phyloP scores from a whole-genome alignment of 129 eudicot species.

The Chrysanthemum makinoi region DNA sequence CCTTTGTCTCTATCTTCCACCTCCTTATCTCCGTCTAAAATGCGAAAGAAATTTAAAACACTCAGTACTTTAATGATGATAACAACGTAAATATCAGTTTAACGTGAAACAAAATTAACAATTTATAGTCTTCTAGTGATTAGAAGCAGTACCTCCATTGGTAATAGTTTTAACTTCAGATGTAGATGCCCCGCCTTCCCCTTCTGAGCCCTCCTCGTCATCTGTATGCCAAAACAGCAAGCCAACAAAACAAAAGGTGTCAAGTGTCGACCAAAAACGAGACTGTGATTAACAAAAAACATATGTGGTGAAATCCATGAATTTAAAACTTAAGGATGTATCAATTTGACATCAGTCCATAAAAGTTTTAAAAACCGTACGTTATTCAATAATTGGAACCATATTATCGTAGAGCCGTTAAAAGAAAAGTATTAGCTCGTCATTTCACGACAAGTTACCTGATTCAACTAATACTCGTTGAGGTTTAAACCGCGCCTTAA shows the following conservation, averaged over 20 bases:
- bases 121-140: slow-evolving; percentile 5
- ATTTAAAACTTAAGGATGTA: neutral
- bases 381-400: neutral
- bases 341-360: slow-evolving; percentile 1
- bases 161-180: slow-evolving; percentile 8
- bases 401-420: neutral
- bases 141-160: slow-evolving; percentile 13
- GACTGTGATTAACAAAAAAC: slow-evolving; percentile 13
- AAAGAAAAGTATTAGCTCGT: neutral
- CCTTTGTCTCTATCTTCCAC: neutral
- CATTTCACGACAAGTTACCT: slow-evolving; percentile 34
- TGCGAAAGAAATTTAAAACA: neutral
- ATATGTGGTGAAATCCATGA: slow-evolving; percentile 1
- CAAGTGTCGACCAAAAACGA: slow-evolving; percentile 8
- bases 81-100: slow-evolving; percentile 6
- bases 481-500: slow-evolving; percentile 37
- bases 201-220: slow-evolving; percentile 10
- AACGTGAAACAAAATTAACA: slow-evolving; percentile 28
- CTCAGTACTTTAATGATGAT: neutral
- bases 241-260: slow-evolving; percentile 12
- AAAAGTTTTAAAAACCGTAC: neutral
- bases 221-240: neutral
- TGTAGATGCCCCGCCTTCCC: slow-evolving; percentile 9
- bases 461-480: slow-evolving; percentile 27
- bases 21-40: slow-evolving; percentile 22